phyloP scores from a whole-genome alignment of 2,329 filamentous ascomycete species.

The Eutypella sp. region DNA sequence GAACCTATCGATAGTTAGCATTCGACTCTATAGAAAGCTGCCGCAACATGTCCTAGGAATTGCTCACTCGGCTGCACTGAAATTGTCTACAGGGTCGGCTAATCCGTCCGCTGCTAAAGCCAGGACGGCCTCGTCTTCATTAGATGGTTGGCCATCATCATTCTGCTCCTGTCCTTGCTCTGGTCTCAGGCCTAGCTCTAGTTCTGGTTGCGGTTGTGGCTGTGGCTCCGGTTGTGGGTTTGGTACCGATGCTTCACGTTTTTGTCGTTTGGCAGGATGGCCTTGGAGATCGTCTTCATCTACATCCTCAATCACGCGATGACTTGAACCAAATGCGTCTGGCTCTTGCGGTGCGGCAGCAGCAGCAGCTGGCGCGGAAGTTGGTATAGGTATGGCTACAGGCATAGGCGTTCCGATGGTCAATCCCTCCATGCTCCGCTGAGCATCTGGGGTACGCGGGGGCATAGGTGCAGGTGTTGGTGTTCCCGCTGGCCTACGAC shows the following conservation, averaged over 20 bases:
- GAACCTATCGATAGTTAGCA: conserved; percentile 16
- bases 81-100: conserved; percentile 17
- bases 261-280: conserved; percentile 26
- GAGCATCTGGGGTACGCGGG: conserved; percentile 6
- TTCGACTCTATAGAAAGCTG: not conserved
- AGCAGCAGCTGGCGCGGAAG: not conserved
- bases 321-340: conserved; percentile 13
- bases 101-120: conserved; percentile 23
- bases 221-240: no score
- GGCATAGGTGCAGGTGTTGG: conserved; percentile 1
- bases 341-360: conserved; percentile 11
- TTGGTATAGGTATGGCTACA: not conserved
- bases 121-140: conserved; percentile 17
- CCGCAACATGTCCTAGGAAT: no score
- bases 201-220: conserved; percentile 7
- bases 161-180: no score
- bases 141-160: not conserved
- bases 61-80: conserved; percentile 23
- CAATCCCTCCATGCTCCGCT: conserved; percentile 6
- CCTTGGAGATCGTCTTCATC: conserved; percentile 19
- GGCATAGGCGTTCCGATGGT: conserved; percentile 8
- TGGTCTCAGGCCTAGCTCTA: no score
- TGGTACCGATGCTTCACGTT: conserved; percentile 19
- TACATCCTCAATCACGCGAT: no score
- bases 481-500: conserved; percentile 1